phyloP scores from a whole-genome alignment of 2,329 filamentous ascomycete species.

The Aaosphaeria arxii region DNA sequence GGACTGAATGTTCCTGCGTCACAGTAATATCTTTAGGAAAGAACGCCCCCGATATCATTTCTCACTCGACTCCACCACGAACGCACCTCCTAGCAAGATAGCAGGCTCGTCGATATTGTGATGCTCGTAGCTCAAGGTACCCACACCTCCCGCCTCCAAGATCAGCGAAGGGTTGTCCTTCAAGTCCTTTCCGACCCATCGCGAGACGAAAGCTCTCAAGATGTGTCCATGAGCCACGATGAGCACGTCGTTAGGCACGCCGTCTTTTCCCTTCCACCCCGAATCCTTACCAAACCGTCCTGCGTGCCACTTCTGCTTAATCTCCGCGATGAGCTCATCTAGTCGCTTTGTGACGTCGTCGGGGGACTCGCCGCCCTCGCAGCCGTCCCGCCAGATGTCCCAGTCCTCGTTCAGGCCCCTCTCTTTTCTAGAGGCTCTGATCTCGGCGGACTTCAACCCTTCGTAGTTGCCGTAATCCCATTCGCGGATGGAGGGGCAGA shows the following conservation, averaged over 20 bases:
- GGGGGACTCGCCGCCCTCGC: slow-evolving; percentile 77
- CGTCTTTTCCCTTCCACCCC: slow-evolving; percentile 43
- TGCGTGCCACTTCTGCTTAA: slow-evolving; percentile 53
- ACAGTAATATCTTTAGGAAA: no score
- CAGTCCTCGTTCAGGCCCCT: slow-evolving; percentile 58
- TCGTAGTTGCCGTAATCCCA: slow-evolving; percentile 66
- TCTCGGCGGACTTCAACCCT: slow-evolving; percentile 53
- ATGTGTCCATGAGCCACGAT: slow-evolving; percentile 91
- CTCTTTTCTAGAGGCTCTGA: slow-evolving; percentile 45
- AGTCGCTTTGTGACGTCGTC: slow-evolving; percentile 69
- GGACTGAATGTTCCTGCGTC: no score
- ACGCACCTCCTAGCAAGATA: slow-evolving; percentile 50
- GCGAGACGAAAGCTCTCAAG: slow-evolving; percentile 79
- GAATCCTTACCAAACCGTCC: slow-evolving; percentile 55
- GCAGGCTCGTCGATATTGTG: slow-evolving; percentile 49
- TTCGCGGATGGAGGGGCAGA: slow-evolving; percentile 54
- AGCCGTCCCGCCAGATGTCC: slow-evolving; percentile 87
- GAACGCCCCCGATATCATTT: slow-evolving; percentile 5
- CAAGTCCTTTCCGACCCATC: slow-evolving; percentile 75
- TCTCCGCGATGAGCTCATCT: slow-evolving; percentile 72
- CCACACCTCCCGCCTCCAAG: slow-evolving; percentile 63
- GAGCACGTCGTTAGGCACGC: slow-evolving; percentile 62
- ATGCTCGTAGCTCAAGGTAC: slow-evolving; percentile 52
- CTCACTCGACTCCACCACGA: slow-evolving; percentile 47
- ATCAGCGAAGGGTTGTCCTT: slow-evolving; percentile 74